Evolutionary conservation across 2,329 filamentous ascomycete genomes (phyloP).

Genomic region (Phaeoacremonium minimum): DNA sequence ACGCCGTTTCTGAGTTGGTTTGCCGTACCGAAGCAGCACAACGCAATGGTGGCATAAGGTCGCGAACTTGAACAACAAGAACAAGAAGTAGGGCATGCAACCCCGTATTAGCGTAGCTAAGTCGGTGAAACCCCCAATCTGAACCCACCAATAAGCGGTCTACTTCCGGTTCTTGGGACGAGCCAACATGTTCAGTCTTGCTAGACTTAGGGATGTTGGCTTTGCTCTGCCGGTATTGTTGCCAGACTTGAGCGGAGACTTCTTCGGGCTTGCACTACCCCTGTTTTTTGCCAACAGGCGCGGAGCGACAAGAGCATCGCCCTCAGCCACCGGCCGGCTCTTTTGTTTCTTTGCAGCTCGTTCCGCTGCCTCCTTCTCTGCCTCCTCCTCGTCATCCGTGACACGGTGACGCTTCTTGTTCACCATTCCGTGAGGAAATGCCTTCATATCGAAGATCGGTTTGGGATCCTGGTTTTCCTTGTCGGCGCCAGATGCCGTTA

Average conservation of each 20-base stretch:
- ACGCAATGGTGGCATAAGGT: too few relatives aligned
- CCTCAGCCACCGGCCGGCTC: conserved; percentile 42
- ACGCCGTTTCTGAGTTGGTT: too few relatives aligned
- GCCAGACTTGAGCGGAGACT: conserved; percentile 11
- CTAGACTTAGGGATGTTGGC: conserved; percentile 47
- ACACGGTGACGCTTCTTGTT: conserved; percentile 65
- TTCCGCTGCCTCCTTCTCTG: conserved; percentile 39
- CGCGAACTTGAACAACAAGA: too few relatives aligned
- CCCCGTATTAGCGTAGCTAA: too few relatives aligned
- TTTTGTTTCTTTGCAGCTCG: conserved; percentile 57
- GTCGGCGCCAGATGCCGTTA: conserved; percentile 32
- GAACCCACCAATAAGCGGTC: too few relatives aligned
- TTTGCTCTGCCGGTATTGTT: conserved; percentile 48
- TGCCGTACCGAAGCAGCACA: too few relatives aligned
- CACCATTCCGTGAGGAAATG: conserved; percentile 56
- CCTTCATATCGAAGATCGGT: conserved; percentile 25
- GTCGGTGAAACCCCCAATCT: too few relatives aligned
- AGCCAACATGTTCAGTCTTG: conserved; percentile 57
- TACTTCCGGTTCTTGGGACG: conserved; percentile 50
- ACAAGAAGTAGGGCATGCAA: too few relatives aligned
- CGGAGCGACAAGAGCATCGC: conserved; percentile 48
- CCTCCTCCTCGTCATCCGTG: conserved; percentile 51
- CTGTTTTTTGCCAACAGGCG: conserved; percentile 28
- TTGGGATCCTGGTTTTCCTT: conserved; percentile 49
- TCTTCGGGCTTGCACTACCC: conserved; percentile 21